Percentiles rank a stretch among this genome's conserved stretches.
Evolutionary conservation across 768 basidiomycete species (phyloP).

Genomic region (Saitozyma sp.): DNA sequence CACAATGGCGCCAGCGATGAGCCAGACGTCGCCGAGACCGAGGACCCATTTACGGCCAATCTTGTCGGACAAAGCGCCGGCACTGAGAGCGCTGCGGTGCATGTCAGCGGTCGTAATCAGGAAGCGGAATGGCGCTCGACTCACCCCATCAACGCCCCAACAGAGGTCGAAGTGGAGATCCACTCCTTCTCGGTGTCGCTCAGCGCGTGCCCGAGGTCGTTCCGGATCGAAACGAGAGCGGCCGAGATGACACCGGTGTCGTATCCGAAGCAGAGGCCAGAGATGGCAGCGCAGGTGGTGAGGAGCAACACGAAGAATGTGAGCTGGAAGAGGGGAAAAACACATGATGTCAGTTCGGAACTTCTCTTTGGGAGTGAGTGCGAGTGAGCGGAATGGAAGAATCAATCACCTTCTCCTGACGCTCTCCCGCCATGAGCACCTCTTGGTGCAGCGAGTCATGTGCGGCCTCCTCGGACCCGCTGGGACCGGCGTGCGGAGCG

Average conservation of each 20-base stretch:
- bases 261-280: constrained; percentile 42
- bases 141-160: constrained; percentile 33
- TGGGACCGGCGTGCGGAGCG: no score
- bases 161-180: constrained; percentile 34
- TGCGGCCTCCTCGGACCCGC: background rate
- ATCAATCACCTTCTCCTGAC: constrained; percentile 24
- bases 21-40: constrained; percentile 34
- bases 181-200: constrained; percentile 34
- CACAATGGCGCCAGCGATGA: constrained; percentile 34
- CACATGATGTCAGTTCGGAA: background rate
- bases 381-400: constrained; percentile 5
- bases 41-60: constrained; percentile 44
- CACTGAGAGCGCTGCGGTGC: constrained; percentile 16
- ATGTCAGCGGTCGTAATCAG: background rate
- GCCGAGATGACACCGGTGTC: constrained; percentile 42
- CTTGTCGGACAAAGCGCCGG: constrained; percentile 31
- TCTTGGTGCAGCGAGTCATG: constrained; percentile 18
- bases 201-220: constrained; percentile 34
- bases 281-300: constrained; percentile 27
- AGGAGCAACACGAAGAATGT: constrained; percentile 25
- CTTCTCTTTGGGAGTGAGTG: no score
- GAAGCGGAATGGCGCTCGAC: background rate
- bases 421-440: constrained; percentile 29
- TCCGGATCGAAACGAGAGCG: constrained; percentile 28
- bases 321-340: background rate